Base-by-base conservation (phyloP, 768 basidiomycete genomes). In the Lyophyllum atratum region DNA sequence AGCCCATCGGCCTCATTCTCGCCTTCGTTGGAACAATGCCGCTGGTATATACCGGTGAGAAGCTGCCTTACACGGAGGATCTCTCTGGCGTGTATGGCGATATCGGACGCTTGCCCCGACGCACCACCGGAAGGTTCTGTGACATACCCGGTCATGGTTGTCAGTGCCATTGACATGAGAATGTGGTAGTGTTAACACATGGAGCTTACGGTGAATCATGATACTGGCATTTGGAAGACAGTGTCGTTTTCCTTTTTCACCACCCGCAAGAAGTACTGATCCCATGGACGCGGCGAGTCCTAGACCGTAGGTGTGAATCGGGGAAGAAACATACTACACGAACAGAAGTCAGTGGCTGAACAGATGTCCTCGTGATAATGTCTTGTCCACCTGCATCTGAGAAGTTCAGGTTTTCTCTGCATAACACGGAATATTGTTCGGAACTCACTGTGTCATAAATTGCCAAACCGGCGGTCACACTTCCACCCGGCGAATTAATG, bases 201-300 rank as follows among this genome's bases (percentile, higher is more conserved):
- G 59, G 44, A 28, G 73, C 80, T 59, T 70, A 96, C 95, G 96
- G 71, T 98, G 96, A 54, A 98, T 98, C 96, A 98, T 98, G 67
- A 98, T 93, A 68, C 90, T 93, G 19, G 94, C 89, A 69, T 98
- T 92, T 12, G 94, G 93, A 56, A 98, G 81, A 64, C 90, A 90
- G 69, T 94, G 94, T 28, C 96, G 82, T 70, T 95, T 93, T 33
- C 95, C 95, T 62, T 81, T 86, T 75, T 90, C 93, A 33, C 94
- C 95, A 47, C 93, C 94, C 10, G 93, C 90, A 4, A 98, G 83
- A 17, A 98, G 82, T 48, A 98, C 80, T 47, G 93, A 95, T 8
- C 94, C 96, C 96, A 98, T 98, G 24, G 92, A 94, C 56, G 92
- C 93, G 25, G 96, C 96, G 71, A 95, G 87, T 22, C 96, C 95